These are phyloP conservation scores for Microbotryomycetes sp. DNA, from an alignment of 1,284 basidiomycete species.

Conservation along the genomic window DNA sequence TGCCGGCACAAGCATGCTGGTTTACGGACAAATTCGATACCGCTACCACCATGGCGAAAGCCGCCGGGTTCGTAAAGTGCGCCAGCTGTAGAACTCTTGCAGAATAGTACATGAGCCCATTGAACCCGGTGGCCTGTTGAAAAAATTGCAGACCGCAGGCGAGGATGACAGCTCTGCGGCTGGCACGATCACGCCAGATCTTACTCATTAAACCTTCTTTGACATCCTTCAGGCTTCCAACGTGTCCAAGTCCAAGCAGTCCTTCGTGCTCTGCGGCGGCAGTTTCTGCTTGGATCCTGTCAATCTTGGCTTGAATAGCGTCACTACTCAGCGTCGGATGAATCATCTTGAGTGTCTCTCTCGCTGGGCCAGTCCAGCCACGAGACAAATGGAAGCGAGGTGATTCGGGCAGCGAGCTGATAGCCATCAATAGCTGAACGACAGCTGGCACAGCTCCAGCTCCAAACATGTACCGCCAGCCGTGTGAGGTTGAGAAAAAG, in stretches of 20 bases:
- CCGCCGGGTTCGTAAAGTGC: slow-evolving; percentile 69
- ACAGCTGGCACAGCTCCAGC: slow-evolving; percentile 38
- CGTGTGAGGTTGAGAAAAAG: slow-evolving; percentile 35
- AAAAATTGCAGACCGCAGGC: slow-evolving; percentile 70
- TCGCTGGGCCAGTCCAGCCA: slow-evolving; percentile 49
- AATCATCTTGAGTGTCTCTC: slow-evolving; percentile 53
- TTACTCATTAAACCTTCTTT: slow-evolving; percentile 33
- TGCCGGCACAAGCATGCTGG: slow-evolving; percentile 22
- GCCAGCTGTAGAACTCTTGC: slow-evolving; percentile 69
- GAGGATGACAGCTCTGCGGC: slow-evolving; percentile 50
- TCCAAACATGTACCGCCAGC: slow-evolving; percentile 43
- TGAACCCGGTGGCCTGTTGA: slow-evolving; percentile 64
- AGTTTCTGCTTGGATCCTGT: slow-evolving; percentile 50
- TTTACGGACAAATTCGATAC: slow-evolving; percentile 51
- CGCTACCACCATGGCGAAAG: slow-evolving; percentile 67
- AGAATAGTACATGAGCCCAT: slow-evolving; percentile 47
- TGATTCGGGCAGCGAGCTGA: slow-evolving; percentile 65
- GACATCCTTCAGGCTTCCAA: slow-evolving; percentile 44
- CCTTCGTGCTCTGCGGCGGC: slow-evolving; percentile 53
- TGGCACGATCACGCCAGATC: slow-evolving; percentile 23
- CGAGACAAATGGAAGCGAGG: slow-evolving; percentile 60
- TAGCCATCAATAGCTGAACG: slow-evolving; percentile 51
- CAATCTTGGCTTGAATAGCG: slow-evolving; percentile 47
- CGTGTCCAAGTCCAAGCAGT: slow-evolving; percentile 44
- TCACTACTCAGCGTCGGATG: slow-evolving; percentile 42